Base-by-base conservation (phyloP, 495 filamentous ascomycete species). In the Tuber aestivum region DNA sequence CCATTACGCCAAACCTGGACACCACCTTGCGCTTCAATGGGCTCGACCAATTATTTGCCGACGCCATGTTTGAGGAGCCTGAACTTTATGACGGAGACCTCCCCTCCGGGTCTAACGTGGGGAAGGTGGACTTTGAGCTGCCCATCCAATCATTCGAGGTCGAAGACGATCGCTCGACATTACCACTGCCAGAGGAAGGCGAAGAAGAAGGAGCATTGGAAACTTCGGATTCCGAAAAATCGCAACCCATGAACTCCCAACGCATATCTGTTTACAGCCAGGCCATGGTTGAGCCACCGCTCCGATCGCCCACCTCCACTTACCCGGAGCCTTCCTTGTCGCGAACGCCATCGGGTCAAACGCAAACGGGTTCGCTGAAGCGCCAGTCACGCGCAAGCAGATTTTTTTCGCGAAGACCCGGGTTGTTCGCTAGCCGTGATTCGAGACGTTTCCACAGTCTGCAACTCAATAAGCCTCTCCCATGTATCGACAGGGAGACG, bases 391-490 rank as follows among this genome's bases (percentile, higher is more conserved):
- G 79, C 23, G 80, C 76, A 35, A 79, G 77, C 45, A 79, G 70
- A 41, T 73, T 79, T 48, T 79, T 79, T 35, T 70, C 72, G 35
- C 45, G 70, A 21, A 75, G 78, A 37, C 41, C 76, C 7, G 76
- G 68, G 21, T 75, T 56, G 20, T 27, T 37, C n/a, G 42, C 48
- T 70, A 73, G 41, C 56, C 71, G 78, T n/a, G 61, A 80, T 40
- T 37, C 78, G 3, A 61, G 71, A 20, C 77, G 79, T n/a, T 71
- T 65, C 9, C 65, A 74, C 16, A 76, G 69, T 72, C 72, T 79
- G n/a, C 80, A 82, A 40, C 74, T 82, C 37, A 81, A 82, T 48
- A 82, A 82, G 50, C 80, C 80, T 44, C 61, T 82, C 27, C 80
- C 80, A 50, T 74, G 61, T 69, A 69, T 82, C 32, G 72, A 74